phyloP scores from a whole-genome alignment of 1,139 yeast genomes.

The Meyerozyma carpophila region DNA sequence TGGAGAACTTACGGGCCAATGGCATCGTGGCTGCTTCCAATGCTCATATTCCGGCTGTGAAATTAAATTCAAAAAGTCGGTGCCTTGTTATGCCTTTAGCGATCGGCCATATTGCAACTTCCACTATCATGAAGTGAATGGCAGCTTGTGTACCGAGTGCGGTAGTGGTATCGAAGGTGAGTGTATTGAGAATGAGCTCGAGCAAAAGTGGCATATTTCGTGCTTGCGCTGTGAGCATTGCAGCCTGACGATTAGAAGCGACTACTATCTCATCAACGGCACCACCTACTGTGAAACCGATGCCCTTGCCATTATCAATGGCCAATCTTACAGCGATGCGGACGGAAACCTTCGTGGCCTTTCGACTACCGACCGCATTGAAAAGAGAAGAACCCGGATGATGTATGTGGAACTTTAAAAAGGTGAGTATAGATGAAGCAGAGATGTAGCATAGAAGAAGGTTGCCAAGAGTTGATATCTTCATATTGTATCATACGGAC shows the following conservation, averaged over 20 bases:
- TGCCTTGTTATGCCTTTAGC: conserved; percentile 72
- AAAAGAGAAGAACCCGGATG: conserved; percentile 41
- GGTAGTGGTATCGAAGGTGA: conserved; percentile 80
- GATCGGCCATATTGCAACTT: conserved; percentile 78
- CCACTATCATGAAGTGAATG: conserved; percentile 77
- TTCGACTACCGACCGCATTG: conserved; percentile 31
- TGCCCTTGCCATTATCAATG: conserved; percentile 25
- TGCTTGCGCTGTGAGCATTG: conserved; percentile 61
- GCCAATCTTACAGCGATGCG: conserved; percentile 18
- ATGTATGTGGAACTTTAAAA: conserved; percentile 23
- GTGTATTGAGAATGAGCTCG: conserved; percentile 73
- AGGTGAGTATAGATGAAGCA: too few relatives aligned
- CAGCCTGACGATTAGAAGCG: conserved; percentile 38
- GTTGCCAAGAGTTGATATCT: too few relatives aligned
- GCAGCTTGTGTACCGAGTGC: conserved; percentile 71
- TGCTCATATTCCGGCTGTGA: conserved; percentile 57
- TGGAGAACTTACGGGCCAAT: conserved; percentile 81
- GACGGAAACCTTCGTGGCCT: conserved; percentile 21
- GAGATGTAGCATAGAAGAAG: background rate
- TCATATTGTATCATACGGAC: background rate
- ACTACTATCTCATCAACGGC: conserved; percentile 52
- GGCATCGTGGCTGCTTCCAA: conserved; percentile 85
- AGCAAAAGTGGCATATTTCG: conserved; percentile 59
- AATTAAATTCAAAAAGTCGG: conserved; percentile 48
- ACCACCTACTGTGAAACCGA: conserved; percentile 47